phyloP scores from a whole-genome alignment of 352 stramenopile species.

The Pythium aquatile region DNA sequence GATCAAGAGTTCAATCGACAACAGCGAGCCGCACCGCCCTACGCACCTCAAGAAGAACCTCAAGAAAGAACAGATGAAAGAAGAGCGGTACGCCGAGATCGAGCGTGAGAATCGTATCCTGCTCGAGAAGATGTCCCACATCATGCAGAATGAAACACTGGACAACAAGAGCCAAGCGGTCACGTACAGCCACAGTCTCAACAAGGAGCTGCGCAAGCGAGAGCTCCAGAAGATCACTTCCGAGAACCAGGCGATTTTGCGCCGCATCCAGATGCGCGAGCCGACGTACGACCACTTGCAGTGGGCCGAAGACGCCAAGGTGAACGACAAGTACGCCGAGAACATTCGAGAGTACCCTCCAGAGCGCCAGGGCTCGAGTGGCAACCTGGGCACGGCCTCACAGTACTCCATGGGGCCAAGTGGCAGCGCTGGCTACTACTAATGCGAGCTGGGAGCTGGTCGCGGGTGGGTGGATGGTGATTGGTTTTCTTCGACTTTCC shows the following conservation, averaged over 20 bases:
- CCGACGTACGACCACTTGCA: slow-evolving; percentile 89
- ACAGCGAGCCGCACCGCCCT: slow-evolving; percentile 88
- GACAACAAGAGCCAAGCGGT: slow-evolving; percentile 87
- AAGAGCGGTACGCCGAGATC: slow-evolving; percentile 94
- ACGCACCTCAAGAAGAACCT: slow-evolving; percentile 93
- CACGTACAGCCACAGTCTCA: slow-evolving; percentile 74
- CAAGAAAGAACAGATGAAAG: slow-evolving; percentile 97
- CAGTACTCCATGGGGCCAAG: slow-evolving; percentile 47
- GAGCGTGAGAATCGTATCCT: slow-evolving; percentile 96
- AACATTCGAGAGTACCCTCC: slow-evolving; percentile 88
- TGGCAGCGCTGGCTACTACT: slow-evolving; percentile 33
- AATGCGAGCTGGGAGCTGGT: neutral
- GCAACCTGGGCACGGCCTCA: slow-evolving; percentile 54
- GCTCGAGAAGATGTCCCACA: slow-evolving; percentile 97
- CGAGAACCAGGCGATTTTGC: slow-evolving; percentile 86
- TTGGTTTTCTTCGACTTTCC: neutral
- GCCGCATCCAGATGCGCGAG: slow-evolving; percentile 88
- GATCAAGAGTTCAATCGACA: slow-evolving; percentile 96
- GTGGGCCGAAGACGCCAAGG: slow-evolving; percentile 87
- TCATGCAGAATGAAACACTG: slow-evolving; percentile 88
- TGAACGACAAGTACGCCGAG: slow-evolving; percentile 79
- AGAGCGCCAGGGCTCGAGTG: slow-evolving; percentile 39
- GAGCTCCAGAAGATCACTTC: slow-evolving; percentile 86
- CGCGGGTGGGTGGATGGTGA: no score
- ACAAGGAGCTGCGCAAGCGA: slow-evolving; percentile 80